Evolutionary conservation across 176 grass and related monocot species (phyloP), one percentile per base, ranked within the genome.

Genomic region (Typha latifolia): DNA sequence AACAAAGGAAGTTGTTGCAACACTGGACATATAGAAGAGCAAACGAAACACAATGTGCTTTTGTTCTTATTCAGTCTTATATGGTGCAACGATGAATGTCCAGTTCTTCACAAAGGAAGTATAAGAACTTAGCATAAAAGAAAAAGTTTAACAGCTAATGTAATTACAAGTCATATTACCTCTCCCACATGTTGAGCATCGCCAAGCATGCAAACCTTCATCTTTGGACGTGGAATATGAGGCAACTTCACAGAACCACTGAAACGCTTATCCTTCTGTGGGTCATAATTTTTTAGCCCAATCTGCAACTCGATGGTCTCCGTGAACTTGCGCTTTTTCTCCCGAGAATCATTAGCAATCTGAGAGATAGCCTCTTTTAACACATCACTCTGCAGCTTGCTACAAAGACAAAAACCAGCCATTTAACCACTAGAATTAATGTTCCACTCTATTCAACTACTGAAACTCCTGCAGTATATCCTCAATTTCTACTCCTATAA

Each of bases 191-290:
- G 63, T 29, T 65, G 32, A 65, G 63, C 63, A 65, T 65, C 63
- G 10, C 63, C 63, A 65, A 65, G 63, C 63, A 65, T 65, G 63
- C 63, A 65, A 47, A 65, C 63, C 63, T 65, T 65, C 63, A 65
- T 65, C 63, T 47, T 65, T 65, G 63, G 63, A 19, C 32, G 63
- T 65, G 63, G 63, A 43, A 65, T 65, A 65, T 65, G 63, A 37
- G 63, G 63, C 63, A 65, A 65, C 63, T 65, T 65, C 63, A 47
- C 63, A 65, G 63, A 65, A 43, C 63, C 32, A 4, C 63, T 65
- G 32, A 65, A 65, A 4, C 63, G 32, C 63, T 65, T 65, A 43
- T 65, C 63, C 63, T 65, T 65, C 32, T 65, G 63, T 10, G 63
- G 63, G 32, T 65, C 63, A 65, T 65, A 65, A 37, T 65, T 65